Base-by-base conservation (phyloP, 2,329 filamentous ascomycete genomes). In the Exophiala alcalophila region DNA sequence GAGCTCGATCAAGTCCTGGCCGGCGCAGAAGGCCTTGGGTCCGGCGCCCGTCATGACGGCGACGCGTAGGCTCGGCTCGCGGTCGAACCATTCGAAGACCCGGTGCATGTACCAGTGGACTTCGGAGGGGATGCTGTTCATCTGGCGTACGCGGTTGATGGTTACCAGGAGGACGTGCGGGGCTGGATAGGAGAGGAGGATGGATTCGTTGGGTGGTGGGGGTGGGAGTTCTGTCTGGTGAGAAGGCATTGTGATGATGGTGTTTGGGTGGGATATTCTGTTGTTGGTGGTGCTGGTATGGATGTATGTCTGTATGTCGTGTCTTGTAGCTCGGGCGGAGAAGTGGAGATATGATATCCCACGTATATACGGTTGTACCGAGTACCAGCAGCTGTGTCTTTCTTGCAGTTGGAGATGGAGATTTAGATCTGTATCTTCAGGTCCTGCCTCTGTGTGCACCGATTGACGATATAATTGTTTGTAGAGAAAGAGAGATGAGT, bases 131-230 rank as follows among this genome's bases (percentile, higher is more conserved):
- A 72, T 70, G 53, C 66, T 67, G 57, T 72, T 72, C 42, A 71
- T 62, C 10, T 63, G 58, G 30, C 61, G 57, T 7, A 65, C 63
- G 8, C 69, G 64, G 49, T 66, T 67, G 46, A 72, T 63, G 31
- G 71, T 68, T 45, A 76, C 65, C 42, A 76, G 63, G 46, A 74
- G 59, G 61, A 73, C 59, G 52, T 66, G 60, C 27, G 65, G 58
- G 46, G 63, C 52, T 53, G 73, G 73, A 61, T 70, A 68, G 36
- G 59, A 56, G 43, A 71, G 47, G 15, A 42, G 21, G 11, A 53
- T 30, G 3, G 47, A 49, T 14, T 37, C 29, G 41, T 54, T 34
- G 14, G 31, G 19, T 6, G 50, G 29, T 6, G 50, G 47, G 3
- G 44, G 23, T 3, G 50, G 44, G 14, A 48, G 14, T n/a, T n/a